Evolutionary conservation across 2,329 filamentous ascomycete species (phyloP), one percentile per base, ranked within the genome.

Genomic region (Aspergillus sp.): DNA sequence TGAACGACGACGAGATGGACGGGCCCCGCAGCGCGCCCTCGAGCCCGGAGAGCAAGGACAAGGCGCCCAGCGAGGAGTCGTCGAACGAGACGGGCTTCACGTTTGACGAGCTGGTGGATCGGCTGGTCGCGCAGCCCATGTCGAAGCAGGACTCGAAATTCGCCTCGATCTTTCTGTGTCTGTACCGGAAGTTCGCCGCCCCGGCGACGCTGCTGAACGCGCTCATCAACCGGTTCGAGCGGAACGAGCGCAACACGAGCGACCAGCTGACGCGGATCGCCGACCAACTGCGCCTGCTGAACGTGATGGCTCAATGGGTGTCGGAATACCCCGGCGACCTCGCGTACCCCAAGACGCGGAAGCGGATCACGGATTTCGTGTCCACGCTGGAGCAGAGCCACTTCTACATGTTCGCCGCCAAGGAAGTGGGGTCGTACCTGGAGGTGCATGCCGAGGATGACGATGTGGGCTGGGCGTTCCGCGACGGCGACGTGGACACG

Each of bases 161-260:
- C 66, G 83, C 84, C 1, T 85, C 91, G 42, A 86, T 96, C 16
- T 97, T 97, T 64, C 79, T 97, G 25, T 96, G 93, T 58, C 78
- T 97, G 13, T 97, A 97, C 72, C 88, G 94, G 57, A 95, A 94
- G 70, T 97, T 99, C 68, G 88, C 91, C 3, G 84, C 92, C 2
- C 94, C 94, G 0, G 81, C 83, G 9, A 82, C 88, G 58, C 80
- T 99, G 4, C 84, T 97, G 48, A 82, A 86, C 38, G 86, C 89
- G 6, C 88, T 97, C 42, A 71, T 78, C 29, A 60, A 60, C 49
- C 72, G 73, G 6, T 78, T 96, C 38, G 80, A 86, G 53, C 86
- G 88, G 36, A 84, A 96, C 55, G 88, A 96, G 59, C 79, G 88
- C 20, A 84, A 85, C 63, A 83, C 85, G 41, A 86, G 88, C 55